Percentiles rank a stretch among this genome's conserved stretches.
phyloP scores from a whole-genome alignment of 2,329 filamentous ascomycete genomes.

The Graphium sp. region DNA sequence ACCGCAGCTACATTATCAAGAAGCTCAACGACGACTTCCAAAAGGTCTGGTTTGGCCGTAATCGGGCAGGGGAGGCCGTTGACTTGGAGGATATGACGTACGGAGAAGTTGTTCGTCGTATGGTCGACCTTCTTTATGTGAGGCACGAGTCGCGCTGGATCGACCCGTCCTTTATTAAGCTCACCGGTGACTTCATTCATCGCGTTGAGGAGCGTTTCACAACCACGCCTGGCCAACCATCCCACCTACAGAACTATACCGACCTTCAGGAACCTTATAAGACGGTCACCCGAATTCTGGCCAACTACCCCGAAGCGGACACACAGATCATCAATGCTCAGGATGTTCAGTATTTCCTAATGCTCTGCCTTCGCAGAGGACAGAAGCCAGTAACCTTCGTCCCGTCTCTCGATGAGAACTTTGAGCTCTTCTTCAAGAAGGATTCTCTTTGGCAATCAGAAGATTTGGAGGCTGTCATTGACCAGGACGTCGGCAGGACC shows the following conservation, averaged over 20 bases:
- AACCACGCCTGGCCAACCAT: constrained; percentile 49
- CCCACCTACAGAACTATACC: constrained; percentile 75
- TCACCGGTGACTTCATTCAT: constrained; percentile 91
- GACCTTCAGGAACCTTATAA: constrained; percentile 73
- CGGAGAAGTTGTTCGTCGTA: constrained; percentile 66
- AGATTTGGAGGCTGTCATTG: constrained; percentile 88
- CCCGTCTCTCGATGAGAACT: constrained; percentile 86
- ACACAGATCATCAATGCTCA: constrained; percentile 93
- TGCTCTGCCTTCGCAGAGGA: constrained; percentile 76
- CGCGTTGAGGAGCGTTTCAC: constrained; percentile 96
- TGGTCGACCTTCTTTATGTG: constrained; percentile 83
- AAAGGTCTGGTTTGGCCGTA: constrained; percentile 90
- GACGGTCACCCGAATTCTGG: constrained; percentile 61
- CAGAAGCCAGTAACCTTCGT: constrained; percentile 98
- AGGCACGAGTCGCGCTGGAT: constrained; percentile 88
- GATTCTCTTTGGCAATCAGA: constrained; percentile 99
- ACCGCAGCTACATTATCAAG: constrained; percentile 81
- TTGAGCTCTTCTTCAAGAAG: constrained; percentile 99
- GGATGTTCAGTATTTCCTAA: constrained; percentile 91
- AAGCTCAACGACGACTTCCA: constrained; percentile 94
- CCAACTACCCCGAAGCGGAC: constrained; percentile 72
- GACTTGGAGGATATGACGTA: constrained; percentile 97
- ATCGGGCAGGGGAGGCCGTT: constrained; percentile 62
- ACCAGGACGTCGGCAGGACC: constrained; percentile 86
- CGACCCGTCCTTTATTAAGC: constrained; percentile 61